These are phyloP conservation scores for Colletotrichum karsti DNA, from an alignment of 2,329 filamentous ascomycete genomes.

Conservation along the genomic window DNA sequence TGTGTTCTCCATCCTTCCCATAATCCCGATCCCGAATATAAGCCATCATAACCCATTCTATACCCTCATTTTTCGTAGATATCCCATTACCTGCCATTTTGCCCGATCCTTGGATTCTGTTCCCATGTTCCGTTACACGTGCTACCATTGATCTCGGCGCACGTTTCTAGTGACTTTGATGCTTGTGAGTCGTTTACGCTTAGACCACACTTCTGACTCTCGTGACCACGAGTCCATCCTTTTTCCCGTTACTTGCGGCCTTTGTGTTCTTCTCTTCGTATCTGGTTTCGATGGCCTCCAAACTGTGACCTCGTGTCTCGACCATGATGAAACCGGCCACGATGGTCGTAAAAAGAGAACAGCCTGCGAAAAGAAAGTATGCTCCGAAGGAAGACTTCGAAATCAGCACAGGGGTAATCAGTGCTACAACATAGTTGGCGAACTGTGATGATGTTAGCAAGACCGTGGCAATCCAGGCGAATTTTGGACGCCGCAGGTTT, in stretches of 20 bases:
- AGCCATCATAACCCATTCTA: too few relatives aligned
- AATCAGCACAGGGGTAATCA: slow-evolving; percentile 51
- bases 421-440: slow-evolving; percentile 54
- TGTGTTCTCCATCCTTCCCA: too few relatives aligned
- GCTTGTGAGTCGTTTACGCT: neutral
- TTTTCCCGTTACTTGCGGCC: neutral
- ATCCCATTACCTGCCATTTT: too few relatives aligned
- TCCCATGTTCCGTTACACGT: too few relatives aligned
- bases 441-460: slow-evolving; percentile 35
- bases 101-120: neutral
- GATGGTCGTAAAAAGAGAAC: slow-evolving; percentile 45
- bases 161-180: too few relatives aligned
- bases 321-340: slow-evolving; percentile 49
- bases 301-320: slow-evolving; percentile 50
- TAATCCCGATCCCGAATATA: too few relatives aligned
- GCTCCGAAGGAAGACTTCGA: slow-evolving; percentile 48
- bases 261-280: neutral
- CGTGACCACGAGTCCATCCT: neutral
- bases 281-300: slow-evolving; percentile 48
- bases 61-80: too few relatives aligned
- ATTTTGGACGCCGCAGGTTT: too few relatives aligned
- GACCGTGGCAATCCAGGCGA: too few relatives aligned
- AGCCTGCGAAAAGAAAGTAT: slow-evolving; percentile 55
- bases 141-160: too few relatives aligned
- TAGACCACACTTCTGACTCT: neutral